Conservation (phyloP, 1,284 basidiomycete species). For the Leccinum holopus region DNA sequence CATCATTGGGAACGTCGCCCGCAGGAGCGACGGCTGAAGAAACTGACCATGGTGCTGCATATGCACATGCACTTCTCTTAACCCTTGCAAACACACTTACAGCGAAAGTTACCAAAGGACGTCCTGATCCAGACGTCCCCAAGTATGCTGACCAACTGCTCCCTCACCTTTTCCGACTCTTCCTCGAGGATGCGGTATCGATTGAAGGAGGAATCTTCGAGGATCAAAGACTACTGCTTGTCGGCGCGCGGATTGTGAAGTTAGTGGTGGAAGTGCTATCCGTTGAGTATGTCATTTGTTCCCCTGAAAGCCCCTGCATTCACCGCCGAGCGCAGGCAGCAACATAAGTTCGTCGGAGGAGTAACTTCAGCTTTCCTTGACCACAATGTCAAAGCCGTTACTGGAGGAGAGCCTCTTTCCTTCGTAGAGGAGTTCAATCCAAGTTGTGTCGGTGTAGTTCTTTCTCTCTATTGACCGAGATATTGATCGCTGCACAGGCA, state of each 20-base stretch:
- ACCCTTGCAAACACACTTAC: conserved; percentile 64
- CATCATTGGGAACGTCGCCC: conserved; percentile 3
- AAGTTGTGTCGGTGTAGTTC: conserved; percentile 21
- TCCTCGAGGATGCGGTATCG: conserved; percentile 56
- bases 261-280: conserved; percentile 66
- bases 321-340: conserved; percentile 43
- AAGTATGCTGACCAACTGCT: conserved; percentile 79
- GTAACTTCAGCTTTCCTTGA: conserved; percentile 61
- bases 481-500: conserved; percentile 36
- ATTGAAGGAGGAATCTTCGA: conserved; percentile 41
- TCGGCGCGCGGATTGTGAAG: conserved; percentile 64
- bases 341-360: conserved; percentile 52
- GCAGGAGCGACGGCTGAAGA: conserved; percentile 17
- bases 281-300: conserved; percentile 52
- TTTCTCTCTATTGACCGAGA: background rate
- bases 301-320: conserved; percentile 8
- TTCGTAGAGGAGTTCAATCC: conserved; percentile 25
- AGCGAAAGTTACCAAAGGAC: conserved; percentile 56
- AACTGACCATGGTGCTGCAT: conserved; percentile 59
- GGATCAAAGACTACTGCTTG: conserved; percentile 65
- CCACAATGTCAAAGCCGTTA: conserved; percentile 55
- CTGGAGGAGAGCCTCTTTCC: conserved; percentile 42
- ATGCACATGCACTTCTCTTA: conserved; percentile 79
- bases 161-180: conserved; percentile 68
- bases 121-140: conserved; percentile 64